Percentiles rank a stretch among this genome's conserved stretches.
Conservation (phyloP, 2,329 filamentous ascomycete species). For the Emmonsiellopsis sp. region DNA sequence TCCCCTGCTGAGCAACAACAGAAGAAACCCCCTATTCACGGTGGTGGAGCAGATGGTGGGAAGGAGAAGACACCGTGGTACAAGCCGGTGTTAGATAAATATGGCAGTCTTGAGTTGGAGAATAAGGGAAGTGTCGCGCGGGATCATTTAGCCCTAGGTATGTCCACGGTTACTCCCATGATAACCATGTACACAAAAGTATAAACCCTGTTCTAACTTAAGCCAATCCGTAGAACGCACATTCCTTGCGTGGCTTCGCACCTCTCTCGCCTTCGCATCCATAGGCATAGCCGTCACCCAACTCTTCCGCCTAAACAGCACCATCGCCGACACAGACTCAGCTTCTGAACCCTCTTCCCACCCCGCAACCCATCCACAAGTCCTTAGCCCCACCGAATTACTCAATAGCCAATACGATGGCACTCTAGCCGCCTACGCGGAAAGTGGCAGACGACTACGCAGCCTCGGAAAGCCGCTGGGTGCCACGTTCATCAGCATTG, state of each 20-base stretch:
- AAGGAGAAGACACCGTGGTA: slow-evolving; percentile 29
- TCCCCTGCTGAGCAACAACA: neutral
- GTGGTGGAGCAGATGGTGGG: neutral
- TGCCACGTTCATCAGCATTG: slow-evolving; percentile 54
- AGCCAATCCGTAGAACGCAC: slow-evolving; percentile 45
- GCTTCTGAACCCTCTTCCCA: neutral
- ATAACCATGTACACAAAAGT: neutral
- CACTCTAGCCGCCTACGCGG: slow-evolving; percentile 10
- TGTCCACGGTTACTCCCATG: slow-evolving; percentile 10
- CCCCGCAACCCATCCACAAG: neutral
- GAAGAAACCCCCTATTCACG: neutral
- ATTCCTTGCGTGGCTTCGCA: slow-evolving; percentile 60
- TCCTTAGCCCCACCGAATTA: neutral
- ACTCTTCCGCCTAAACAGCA: slow-evolving; percentile 54
- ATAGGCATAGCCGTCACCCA: slow-evolving; percentile 59
- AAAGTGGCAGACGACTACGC: slow-evolving; percentile 26
- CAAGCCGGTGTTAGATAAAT: slow-evolving; percentile 44
- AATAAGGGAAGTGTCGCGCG: slow-evolving; percentile 58
- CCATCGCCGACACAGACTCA: slow-evolving; percentile 21
- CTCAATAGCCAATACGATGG: slow-evolving; percentile 8
- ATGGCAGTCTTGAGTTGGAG: slow-evolving; percentile 53
- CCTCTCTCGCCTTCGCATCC: slow-evolving; percentile 54
- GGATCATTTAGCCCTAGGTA: slow-evolving; percentile 56
- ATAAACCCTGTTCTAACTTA: neutral
- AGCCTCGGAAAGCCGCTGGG: slow-evolving; percentile 53